Conservation (phyloP, 352 stramenopile genomes). For the Thalassiosira ordinaria region DNA sequence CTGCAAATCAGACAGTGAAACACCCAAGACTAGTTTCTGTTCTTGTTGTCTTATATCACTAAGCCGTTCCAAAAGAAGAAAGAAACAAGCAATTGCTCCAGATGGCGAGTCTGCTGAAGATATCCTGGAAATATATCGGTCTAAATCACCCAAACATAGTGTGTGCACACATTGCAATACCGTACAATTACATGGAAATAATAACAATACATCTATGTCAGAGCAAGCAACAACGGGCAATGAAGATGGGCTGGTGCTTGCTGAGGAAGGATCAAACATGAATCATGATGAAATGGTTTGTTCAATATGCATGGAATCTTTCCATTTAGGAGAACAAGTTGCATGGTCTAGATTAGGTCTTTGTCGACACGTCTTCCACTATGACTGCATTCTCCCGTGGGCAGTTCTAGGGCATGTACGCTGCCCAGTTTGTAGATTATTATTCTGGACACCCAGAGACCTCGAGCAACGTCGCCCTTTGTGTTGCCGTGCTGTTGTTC, state of each 20-base stretch:
- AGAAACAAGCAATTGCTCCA: conserved; percentile 2
- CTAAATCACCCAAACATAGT: neutral
- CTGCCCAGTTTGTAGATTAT: conserved; percentile 34
- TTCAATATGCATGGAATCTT: conserved; percentile 35
- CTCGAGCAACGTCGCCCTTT: no score
- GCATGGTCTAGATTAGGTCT: conserved; percentile 28
- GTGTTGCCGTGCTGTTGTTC: no score
- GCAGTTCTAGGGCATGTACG: conserved; percentile 15
- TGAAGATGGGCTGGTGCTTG: conserved; percentile 5
- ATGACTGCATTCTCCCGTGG: conserved; percentile 38
- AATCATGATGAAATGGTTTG: conserved; percentile 19
- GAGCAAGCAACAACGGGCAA: neutral
- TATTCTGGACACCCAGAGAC: conserved; percentile 38
- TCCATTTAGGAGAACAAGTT: conserved; percentile 26
- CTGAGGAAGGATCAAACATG: conserved; percentile 19
- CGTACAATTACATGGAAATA: neutral
- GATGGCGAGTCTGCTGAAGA: neutral
- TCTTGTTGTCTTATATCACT: neutral
- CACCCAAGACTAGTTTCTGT: neutral
- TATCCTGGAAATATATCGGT: conserved; percentile 12
- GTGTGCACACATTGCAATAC: neutral
- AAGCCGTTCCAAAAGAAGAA: conserved; percentile 20
- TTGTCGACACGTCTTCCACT: conserved; percentile 35
- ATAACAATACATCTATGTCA: neutral
- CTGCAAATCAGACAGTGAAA: conserved; percentile 10